Conservation (phyloP, 164 flowering plant species). For the Cinnamomum micranthum region DNA sequence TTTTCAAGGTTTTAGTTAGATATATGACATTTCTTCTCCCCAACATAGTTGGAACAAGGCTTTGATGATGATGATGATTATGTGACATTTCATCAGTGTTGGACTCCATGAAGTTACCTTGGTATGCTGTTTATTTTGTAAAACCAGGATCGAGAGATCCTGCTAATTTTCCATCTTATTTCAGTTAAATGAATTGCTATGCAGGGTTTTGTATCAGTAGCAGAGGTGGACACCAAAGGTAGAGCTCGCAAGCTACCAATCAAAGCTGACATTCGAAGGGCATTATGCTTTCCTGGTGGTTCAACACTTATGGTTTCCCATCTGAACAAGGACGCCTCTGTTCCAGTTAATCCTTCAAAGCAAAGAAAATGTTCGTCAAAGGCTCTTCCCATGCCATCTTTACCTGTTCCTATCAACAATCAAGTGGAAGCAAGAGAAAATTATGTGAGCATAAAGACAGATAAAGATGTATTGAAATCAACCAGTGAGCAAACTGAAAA, state of each 20-base stretch:
- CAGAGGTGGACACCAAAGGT: slow-evolving; percentile 71
- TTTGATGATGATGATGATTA: too few relatives aligned
- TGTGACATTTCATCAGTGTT: not conserved
- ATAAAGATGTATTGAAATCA: slow-evolving; percentile 1
- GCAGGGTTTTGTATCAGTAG: slow-evolving; percentile 77
- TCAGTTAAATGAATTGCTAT: slow-evolving; percentile 7
- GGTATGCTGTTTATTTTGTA: too few relatives aligned
- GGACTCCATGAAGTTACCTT: not conserved
- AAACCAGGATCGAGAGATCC: not conserved
- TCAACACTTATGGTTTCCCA: slow-evolving; percentile 87
- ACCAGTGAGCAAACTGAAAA: slow-evolving; percentile 10
- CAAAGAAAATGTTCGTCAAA: slow-evolving; percentile 17
- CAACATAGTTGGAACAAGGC: too few relatives aligned
- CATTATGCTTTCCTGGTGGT: slow-evolving; percentile 88
- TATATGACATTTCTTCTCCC: not conserved
- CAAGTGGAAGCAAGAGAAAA: slow-evolving; percentile 15
- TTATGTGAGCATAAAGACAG: slow-evolving; percentile 8
- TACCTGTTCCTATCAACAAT: slow-evolving; percentile 15
- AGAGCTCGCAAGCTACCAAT: slow-evolving; percentile 69
- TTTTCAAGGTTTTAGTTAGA: not conserved
- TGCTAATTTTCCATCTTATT: not conserved
- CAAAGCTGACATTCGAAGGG: slow-evolving; percentile 65
- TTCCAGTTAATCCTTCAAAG: slow-evolving; percentile 22
- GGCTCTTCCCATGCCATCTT: slow-evolving; percentile 16
- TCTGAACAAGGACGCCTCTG: slow-evolving; percentile 31